Conservation (phyloP, 2,329 filamentous ascomycete species). For the Fusarium bactridioides region DNA sequence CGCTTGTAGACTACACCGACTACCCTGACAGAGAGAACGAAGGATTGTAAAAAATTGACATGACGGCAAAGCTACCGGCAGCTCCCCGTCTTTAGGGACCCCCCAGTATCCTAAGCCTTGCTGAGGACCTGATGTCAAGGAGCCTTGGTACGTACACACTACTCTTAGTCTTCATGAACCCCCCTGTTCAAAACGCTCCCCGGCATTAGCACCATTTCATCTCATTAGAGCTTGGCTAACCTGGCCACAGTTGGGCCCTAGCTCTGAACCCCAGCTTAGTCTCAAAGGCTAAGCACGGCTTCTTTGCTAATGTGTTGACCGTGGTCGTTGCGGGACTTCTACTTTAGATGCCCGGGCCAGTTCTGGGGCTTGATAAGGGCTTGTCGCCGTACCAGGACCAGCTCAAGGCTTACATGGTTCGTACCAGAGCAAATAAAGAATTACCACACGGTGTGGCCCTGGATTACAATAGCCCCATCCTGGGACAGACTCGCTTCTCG, state of each 20-base stretch:
- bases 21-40: not conserved
- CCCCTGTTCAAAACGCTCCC: constrained; percentile 38
- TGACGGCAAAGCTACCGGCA: constrained; percentile 38
- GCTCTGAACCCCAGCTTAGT: constrained; percentile 35
- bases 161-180: constrained; percentile 28
- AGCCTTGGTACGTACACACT: constrained; percentile 31
- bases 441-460: constrained; percentile 40
- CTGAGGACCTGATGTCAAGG: constrained; percentile 30
- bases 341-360: constrained; percentile 29
- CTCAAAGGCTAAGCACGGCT: constrained; percentile 33
- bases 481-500: constrained; percentile 32
- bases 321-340: constrained; percentile 34
- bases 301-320: constrained; percentile 30
- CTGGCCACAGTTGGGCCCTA: constrained; percentile 31
- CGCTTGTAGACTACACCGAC: constrained; percentile 29
- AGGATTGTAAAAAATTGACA: constrained; percentile 17
- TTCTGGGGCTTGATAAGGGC: constrained; percentile 41
- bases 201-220: constrained; percentile 33
- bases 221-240: constrained; percentile 23
- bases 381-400: constrained; percentile 27
- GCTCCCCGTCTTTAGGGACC: constrained; percentile 38
- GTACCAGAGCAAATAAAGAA: constrained; percentile 38
- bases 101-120: constrained; percentile 40
- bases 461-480: constrained; percentile 31
- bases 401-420: constrained; percentile 35